Evolutionary conservation across 2,329 filamentous ascomycete genomes (phyloP).

Genomic region (Ophiostoma himal-ulmi): DNA sequence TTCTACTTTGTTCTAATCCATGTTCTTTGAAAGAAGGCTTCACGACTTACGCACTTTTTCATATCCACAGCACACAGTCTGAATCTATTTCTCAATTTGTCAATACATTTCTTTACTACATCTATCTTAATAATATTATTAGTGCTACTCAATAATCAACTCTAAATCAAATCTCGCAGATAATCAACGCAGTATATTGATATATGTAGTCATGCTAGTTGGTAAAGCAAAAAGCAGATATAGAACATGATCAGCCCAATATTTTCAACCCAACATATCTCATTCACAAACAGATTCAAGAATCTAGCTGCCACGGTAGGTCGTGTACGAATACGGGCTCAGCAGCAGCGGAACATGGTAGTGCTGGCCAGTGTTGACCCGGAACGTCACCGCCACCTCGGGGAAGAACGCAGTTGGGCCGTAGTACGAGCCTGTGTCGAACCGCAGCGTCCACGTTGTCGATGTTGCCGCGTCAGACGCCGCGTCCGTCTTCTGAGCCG

Average conservation of each 20-base stretch:
- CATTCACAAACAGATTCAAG: neutral
- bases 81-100: neutral
- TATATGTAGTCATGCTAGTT: neutral
- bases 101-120: neutral
- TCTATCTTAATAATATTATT: neutral
- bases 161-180: neutral
- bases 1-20: too few species aligned
- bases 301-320: slow-evolving; percentile 65
- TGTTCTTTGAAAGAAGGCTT: neutral
- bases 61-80: neutral
- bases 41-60: slow-evolving; percentile 1
- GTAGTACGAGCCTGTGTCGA: slow-evolving; percentile 69
- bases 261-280: neutral
- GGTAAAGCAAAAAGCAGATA: neutral
- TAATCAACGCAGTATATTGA: slow-evolving; percentile 5
- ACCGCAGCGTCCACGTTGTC: slow-evolving; percentile 62
- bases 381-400: slow-evolving; percentile 50
- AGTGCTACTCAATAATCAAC: neutral
- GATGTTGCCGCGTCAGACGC: slow-evolving; percentile 22
- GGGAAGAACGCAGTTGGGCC: slow-evolving; percentile 57
- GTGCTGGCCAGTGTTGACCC: slow-evolving; percentile 53
- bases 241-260: neutral
- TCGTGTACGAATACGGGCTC: slow-evolving; percentile 74
- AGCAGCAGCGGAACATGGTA: slow-evolving; percentile 76
- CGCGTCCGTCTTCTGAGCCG: slow-evolving; percentile 29